These are phyloP conservation scores for Parafenestella ontariensis DNA, from an alignment of 2,329 filamentous ascomycete genomes.

Conservation along the genomic window DNA sequence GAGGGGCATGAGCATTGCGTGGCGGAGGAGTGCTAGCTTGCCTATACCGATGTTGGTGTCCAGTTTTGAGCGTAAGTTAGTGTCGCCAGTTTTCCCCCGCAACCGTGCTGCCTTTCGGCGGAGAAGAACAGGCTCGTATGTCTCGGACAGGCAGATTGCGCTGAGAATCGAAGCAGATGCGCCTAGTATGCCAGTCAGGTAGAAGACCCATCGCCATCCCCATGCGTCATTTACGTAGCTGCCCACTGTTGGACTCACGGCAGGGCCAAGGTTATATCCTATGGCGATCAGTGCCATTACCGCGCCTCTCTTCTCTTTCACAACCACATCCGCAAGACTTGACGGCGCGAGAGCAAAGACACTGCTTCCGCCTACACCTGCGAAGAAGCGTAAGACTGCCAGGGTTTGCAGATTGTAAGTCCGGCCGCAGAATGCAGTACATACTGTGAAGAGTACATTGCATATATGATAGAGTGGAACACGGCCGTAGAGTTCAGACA, in stretches of 20 bases:
- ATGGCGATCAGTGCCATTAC: conserved; percentile 29
- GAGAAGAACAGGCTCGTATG: too few species aligned
- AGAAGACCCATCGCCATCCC: conserved; percentile 27
- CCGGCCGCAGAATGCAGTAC: conserved; percentile 61
- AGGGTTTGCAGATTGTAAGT: conserved; percentile 51
- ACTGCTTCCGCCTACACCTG: conserved; percentile 24
- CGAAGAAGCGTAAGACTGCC: conserved; percentile 60
- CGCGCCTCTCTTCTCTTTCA: conserved; percentile 23
- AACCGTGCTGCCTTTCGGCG: too few species aligned
- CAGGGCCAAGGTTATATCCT: conserved; percentile 25
- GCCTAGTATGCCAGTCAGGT: conserved; percentile 9
- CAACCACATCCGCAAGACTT: conserved; percentile 33
- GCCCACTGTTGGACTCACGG: conserved; percentile 24
- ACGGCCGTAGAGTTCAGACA: conserved; percentile 38
- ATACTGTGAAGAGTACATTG: conserved; percentile 65
- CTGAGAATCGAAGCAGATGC: too few species aligned
- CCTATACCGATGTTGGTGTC: too few species aligned
- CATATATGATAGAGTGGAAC: conserved; percentile 59
- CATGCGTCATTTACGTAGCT: conserved; percentile 17
- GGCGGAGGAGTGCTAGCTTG: too few species aligned
- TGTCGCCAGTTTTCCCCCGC: too few species aligned
- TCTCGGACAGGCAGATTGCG: too few species aligned
- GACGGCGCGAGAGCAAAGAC: conserved; percentile 27
- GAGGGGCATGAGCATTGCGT: too few species aligned
- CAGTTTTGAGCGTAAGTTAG: too few species aligned